Base-by-base conservation (phyloP, 2,329 filamentous ascomycete species). In the Metarhizium brunneum region DNA sequence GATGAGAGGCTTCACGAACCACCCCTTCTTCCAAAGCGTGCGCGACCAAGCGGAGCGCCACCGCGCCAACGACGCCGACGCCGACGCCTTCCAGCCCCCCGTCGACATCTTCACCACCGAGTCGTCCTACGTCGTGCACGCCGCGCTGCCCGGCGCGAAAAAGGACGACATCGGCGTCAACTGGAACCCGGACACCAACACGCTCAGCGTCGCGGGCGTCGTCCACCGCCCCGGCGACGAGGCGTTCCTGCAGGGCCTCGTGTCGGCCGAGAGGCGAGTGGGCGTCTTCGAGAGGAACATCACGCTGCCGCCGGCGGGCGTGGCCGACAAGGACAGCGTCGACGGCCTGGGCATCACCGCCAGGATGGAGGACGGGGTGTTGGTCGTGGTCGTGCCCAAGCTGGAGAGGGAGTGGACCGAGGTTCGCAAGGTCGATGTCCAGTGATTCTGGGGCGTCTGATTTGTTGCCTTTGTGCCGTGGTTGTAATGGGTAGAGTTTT, bases 361-460 rank as follows among this genome's bases (percentile, higher is more conserved):
- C 2, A 90, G 84, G 72, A 78, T 95, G 71, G 86, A 90, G 68
- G 87, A 94, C 66, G 90, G 90, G 5, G 74, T 95, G 1, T 69
- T 95, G 61, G 75, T 85, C 40, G 77, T 95, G n/a, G 84, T 81
- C n/a, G 82, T 95, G 2, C 88, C 88, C 7, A 92, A 90, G 75
- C 64, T 81, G 7, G 83, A 87, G 65, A 81, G 77, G 69, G 83
- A 83, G 61, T 84, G 83, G 75, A 86, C 83, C 61, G 80, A 84
- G 63, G 75, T 85, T 57, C 77, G 75, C 65, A 80, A 79, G 68
- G 77, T 85, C 45, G 80, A 85, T 55, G 79, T 85, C 58, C 69
- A 79, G 62, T 81, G 70, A 45, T 8, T 20, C 5, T 11, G 7
- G 6, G 25, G 6, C 3, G 18, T 6, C 4, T 11, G 45, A 25